phyloP scores from a whole-genome alignment of 2,329 filamentous ascomycete genomes.

The Botrytis medusae region DNA sequence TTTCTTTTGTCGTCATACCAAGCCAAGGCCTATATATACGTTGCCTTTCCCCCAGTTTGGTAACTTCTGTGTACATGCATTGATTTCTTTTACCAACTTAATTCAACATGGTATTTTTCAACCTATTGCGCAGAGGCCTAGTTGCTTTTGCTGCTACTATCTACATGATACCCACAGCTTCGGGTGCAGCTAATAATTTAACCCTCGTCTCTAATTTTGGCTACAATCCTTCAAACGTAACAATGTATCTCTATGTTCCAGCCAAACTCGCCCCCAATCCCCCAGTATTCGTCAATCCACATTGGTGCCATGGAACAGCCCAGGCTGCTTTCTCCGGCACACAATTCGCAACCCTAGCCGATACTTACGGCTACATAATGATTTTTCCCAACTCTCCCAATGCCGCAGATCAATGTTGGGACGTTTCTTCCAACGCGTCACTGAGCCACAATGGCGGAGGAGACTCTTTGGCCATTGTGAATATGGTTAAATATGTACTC shows the following conservation, averaged over 20 bases:
- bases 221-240: conserved; percentile 29
- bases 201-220: conserved; percentile 30
- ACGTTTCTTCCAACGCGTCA: conserved; percentile 50
- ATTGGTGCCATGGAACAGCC: conserved; percentile 46
- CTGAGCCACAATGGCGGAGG: conserved; percentile 58
- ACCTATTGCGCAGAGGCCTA: not conserved
- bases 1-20: not conserved
- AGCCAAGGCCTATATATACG: not conserved
- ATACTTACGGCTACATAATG: conserved; percentile 57
- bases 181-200: not conserved
- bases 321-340: conserved; percentile 35
- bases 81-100: not conserved
- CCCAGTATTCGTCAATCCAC: conserved; percentile 36
- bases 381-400: conserved; percentile 55
- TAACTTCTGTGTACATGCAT: not conserved
- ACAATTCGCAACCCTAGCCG: conserved; percentile 53
- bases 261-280: conserved; percentile 25
- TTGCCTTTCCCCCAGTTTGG: too few species aligned
- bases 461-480: conserved; percentile 56
- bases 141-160: not conserved
- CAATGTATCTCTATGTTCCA: conserved; percentile 37
- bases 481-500: conserved; percentile 59
- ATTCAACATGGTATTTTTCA: conserved; percentile 1
- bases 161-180: not conserved
- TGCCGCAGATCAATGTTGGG: conserved; percentile 57